A percentile compares a stretch with the other conserved stretches of the same genome.
phyloP scores from a whole-genome alignment of 169 alveolate species.

The Toxoplasma gondii region DNA sequence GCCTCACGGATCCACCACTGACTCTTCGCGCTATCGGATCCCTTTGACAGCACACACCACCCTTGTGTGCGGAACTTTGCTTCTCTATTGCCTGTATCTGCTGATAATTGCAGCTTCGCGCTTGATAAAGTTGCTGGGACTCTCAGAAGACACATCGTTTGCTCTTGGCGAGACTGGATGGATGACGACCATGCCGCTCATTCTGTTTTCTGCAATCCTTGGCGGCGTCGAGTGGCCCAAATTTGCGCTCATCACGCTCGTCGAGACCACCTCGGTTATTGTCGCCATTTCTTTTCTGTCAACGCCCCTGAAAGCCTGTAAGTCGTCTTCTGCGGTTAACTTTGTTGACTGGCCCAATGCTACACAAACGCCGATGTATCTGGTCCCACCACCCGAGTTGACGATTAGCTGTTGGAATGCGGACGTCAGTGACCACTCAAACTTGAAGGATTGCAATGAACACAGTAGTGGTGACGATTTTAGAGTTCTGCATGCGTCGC shows the following conservation, averaged over 20 bases:
- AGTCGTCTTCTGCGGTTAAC: neutral
- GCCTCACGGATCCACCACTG: too few relatives aligned
- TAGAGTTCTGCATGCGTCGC: too few relatives aligned
- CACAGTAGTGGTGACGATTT: too few relatives aligned
- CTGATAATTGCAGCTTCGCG: neutral
- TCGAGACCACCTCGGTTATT: neutral
- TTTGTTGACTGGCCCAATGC: neutral
- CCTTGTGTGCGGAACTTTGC: neutral
- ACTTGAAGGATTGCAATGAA: too few relatives aligned
- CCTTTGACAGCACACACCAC: too few relatives aligned
- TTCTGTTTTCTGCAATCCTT: neutral
- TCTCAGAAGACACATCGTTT: neutral
- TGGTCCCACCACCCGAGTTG: too few relatives aligned
- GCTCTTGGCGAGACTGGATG: neutral
- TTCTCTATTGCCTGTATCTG: neutral
- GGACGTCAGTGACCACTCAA: too few relatives aligned
- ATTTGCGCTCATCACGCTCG: slow-evolving; percentile 7
- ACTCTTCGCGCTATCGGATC: too few relatives aligned
- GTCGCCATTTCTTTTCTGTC: neutral
- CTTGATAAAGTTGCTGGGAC: neutral
- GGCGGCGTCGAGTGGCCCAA: slow-evolving; percentile 26
- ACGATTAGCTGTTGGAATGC: too few relatives aligned
- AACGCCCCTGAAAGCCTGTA: neutral
- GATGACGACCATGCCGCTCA: neutral
- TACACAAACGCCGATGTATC: too few relatives aligned